Conservation (phyloP, 1,284 basidiomycete genomes). For the Puccinia polysora region DNA sequence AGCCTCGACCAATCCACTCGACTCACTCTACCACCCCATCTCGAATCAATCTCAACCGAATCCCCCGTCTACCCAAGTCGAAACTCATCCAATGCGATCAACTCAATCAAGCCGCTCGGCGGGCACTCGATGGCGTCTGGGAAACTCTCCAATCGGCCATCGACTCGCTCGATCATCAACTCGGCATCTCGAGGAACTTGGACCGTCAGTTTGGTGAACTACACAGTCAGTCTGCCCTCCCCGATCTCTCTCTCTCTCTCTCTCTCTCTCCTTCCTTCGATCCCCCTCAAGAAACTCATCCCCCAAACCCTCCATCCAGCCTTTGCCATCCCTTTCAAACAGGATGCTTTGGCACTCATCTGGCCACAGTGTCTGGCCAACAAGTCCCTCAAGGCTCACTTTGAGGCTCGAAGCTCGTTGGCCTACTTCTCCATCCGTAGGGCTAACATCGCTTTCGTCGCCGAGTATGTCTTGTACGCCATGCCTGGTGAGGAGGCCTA, state of each 20-base stretch:
- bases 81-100: slow-evolving; percentile 18
- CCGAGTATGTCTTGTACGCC: slow-evolving; percentile 35
- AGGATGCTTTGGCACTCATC: slow-evolving; percentile 23
- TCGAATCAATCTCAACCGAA: neutral
- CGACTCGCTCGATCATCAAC: neutral
- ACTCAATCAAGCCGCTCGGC: slow-evolving; percentile 9
- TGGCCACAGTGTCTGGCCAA: slow-evolving; percentile 34
- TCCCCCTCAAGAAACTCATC: too few species aligned
- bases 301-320: too few species aligned
- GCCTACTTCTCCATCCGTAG: slow-evolving; percentile 28
- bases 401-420: neutral
- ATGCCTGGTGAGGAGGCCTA: slow-evolving; percentile 41
- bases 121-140: slow-evolving; percentile 20
- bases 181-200: slow-evolving; percentile 20
- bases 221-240: slow-evolving; percentile 36
- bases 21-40: neutral
- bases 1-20: too few species aligned
- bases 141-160: slow-evolving; percentile 12
- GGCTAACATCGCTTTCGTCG: slow-evolving; percentile 29
- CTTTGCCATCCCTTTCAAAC: slow-evolving; percentile 24
- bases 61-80: slow-evolving; percentile 3
- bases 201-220: slow-evolving; percentile 38
- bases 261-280: neutral
- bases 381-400: slow-evolving; percentile 18
- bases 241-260: neutral